These are phyloP conservation scores for Aurifilum marmelostoma DNA, from an alignment of 2,329 filamentous ascomycete species.

Conservation along the genomic window DNA sequence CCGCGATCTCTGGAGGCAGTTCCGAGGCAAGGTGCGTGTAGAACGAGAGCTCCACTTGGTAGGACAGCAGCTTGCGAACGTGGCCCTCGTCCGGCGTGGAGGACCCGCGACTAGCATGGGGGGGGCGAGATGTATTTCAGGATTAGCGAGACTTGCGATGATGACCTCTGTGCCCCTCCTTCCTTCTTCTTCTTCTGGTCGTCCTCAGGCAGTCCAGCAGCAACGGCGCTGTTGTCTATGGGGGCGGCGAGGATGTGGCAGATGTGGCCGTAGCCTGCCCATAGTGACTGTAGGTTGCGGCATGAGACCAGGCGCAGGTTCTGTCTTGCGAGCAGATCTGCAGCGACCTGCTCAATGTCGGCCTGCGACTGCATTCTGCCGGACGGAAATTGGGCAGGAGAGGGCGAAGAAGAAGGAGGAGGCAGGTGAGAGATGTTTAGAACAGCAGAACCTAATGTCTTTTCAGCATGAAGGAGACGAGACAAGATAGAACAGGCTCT, in stretches of 20 bases:
- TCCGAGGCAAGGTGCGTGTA: constrained; percentile 59
- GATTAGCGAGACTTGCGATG: constrained; percentile 46
- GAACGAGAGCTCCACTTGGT: constrained; percentile 69
- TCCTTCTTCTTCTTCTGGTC: background rate
- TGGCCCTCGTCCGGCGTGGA: constrained; percentile 60
- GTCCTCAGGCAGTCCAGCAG: background rate
- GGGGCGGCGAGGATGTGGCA: constrained; percentile 54
- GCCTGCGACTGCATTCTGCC: constrained; percentile 18
- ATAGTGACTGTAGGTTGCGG: constrained; percentile 47
- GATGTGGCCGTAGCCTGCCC: constrained; percentile 60
- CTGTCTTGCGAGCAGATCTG: constrained; percentile 13
- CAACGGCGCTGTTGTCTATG: background rate
- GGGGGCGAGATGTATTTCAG: constrained; percentile 65
- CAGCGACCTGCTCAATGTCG: constrained; percentile 20
- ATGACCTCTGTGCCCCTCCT: constrained; percentile 5
- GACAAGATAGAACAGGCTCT: background rate
- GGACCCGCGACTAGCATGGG: constrained; percentile 35
- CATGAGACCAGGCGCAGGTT: constrained; percentile 40
- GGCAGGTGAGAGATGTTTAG: background rate
- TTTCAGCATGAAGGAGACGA: background rate
- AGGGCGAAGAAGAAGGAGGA: background rate
- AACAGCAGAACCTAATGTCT: background rate
- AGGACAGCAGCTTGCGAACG: constrained; percentile 67
- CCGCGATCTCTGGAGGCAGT: constrained; percentile 47
- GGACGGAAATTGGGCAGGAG: background rate